phyloP scores from a whole-genome alignment of 129 eudicot species.

The Glebionis coronaria region DNA sequence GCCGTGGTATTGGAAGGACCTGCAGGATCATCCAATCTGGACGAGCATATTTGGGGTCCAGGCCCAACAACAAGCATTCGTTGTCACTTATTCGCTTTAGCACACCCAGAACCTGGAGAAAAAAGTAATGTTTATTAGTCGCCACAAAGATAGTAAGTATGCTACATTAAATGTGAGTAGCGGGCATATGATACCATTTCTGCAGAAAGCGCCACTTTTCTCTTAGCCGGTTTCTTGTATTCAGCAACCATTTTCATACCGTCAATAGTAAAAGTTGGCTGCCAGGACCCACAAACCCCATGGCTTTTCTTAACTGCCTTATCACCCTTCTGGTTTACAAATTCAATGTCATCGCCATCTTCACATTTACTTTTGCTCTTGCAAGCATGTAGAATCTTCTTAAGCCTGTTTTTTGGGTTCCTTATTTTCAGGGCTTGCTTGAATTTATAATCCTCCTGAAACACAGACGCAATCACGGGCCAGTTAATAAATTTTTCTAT shows the following conservation, averaged over 20 bases:
- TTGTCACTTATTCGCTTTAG: no score
- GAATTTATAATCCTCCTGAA: slow-evolving; percentile 81
- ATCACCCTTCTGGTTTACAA: slow-evolving; percentile 45
- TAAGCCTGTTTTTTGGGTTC: slow-evolving; percentile 85
- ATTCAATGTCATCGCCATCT: slow-evolving; percentile 91
- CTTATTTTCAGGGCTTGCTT: slow-evolving; percentile 85
- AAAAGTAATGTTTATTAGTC: no score
- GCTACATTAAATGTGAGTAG: no score
- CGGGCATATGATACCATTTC: slow-evolving; percentile 54
- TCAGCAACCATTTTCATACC: slow-evolving; percentile 94
- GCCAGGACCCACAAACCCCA: slow-evolving; percentile 98
- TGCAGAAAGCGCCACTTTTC: slow-evolving; percentile 81
- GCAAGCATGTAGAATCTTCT: slow-evolving; percentile 79
- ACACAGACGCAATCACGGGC: neutral
- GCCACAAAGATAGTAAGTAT: no score
- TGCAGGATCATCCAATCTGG: no score
- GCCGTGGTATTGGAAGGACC: no score
- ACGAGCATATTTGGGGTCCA: no score
- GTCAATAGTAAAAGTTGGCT: slow-evolving; percentile 84
- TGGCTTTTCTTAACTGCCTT: slow-evolving; percentile 68
- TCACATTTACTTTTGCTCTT: slow-evolving; percentile 83
- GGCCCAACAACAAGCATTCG: no score
- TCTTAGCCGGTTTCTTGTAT: slow-evolving; percentile 92
- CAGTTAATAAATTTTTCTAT: neutral
- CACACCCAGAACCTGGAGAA: no score